A percentile compares a stretch with the other conserved stretches of the same genome.
These are phyloP conservation scores for Basidiobolus meristosporus DNA, from an alignment of 371 early-diverging fungal species.

Conservation along the genomic window DNA sequence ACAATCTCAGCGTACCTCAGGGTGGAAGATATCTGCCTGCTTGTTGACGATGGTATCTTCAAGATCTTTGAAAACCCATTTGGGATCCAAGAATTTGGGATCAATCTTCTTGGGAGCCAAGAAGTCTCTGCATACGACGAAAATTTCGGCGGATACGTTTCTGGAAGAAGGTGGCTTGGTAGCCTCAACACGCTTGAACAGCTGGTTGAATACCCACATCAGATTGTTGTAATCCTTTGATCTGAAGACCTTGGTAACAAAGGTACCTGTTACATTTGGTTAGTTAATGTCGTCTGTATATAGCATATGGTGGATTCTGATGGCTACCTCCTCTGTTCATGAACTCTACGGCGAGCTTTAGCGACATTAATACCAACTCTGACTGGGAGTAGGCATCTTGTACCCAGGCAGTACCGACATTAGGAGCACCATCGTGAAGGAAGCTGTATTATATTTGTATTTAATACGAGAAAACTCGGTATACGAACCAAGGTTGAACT, in stretches of 20 bases:
- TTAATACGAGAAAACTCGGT: background rate
- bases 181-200: constrained; percentile 95
- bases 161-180: constrained; percentile 98
- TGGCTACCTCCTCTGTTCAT: constrained; percentile 68
- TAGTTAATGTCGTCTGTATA: background rate
- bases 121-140: constrained; percentile 93
- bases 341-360: constrained; percentile 94
- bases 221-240: constrained; percentile 98
- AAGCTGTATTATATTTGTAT: constrained; percentile 24
- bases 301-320: background rate
- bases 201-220: constrained; percentile 94
- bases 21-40: constrained; percentile 53
- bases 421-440: constrained; percentile 99
- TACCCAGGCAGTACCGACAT: constrained; percentile 95
- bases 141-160: constrained; percentile 99
- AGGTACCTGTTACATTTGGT: constrained; percentile 24
- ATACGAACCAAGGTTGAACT: constrained; percentile 5
- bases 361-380: constrained; percentile 87
- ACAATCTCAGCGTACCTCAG: too few relatives aligned
- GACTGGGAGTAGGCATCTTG: constrained; percentile 98
- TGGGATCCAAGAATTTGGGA: constrained; percentile 85
- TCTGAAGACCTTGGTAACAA: constrained; percentile 98
- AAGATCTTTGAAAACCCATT: constrained; percentile 84
- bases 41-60: constrained; percentile 19
- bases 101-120: constrained; percentile 92